Percentiles rank a stretch among this genome's conserved stretches.
phyloP scores from a whole-genome alignment of 2,329 filamentous ascomycete genomes.

The Clathrospora elynae region DNA sequence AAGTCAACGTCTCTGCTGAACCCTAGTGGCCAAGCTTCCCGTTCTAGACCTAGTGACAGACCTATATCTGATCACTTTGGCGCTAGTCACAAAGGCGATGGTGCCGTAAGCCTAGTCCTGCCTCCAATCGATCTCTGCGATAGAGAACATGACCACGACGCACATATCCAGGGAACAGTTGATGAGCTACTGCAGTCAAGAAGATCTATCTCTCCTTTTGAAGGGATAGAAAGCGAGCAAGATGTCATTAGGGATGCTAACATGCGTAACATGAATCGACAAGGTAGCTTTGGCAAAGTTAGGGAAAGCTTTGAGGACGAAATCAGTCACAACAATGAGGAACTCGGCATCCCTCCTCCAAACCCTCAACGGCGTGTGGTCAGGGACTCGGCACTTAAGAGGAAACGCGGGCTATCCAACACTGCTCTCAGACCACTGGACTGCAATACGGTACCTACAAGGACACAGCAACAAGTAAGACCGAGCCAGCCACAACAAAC shows the following conservation, averaged over 20 bases:
- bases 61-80: conserved; percentile 2
- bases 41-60: no score
- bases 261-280: conserved; percentile 1
- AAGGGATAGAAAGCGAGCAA: conserved; percentile 4
- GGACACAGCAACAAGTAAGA: conserved; percentile 2
- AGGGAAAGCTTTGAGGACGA: conserved; percentile 1
- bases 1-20: conserved; percentile 7
- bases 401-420: conserved; percentile 3
- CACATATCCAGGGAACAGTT: conserved; percentile 6
- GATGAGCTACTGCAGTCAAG: conserved; percentile 9
- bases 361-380: background rate
- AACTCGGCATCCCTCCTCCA: background rate
- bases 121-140: no score
- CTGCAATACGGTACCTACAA: conserved; percentile 5
- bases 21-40: no score
- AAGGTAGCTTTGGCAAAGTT: conserved; percentile 5
- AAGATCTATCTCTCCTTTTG: conserved; percentile 9
- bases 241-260: background rate
- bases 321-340: conserved; percentile 1
- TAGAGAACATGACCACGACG: conserved; percentile 4
- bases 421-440: conserved; percentile 8
- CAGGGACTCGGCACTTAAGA: conserved; percentile 2
- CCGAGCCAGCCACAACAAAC: conserved; percentile 2
- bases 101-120: conserved; percentile 4
- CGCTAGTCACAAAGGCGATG: conserved; percentile 5